Evolutionary conservation across 129 eudicot species (phyloP), one percentile per base, ranked within the genome.

Genomic region (Ambrosia artemisiifolia): DNA sequence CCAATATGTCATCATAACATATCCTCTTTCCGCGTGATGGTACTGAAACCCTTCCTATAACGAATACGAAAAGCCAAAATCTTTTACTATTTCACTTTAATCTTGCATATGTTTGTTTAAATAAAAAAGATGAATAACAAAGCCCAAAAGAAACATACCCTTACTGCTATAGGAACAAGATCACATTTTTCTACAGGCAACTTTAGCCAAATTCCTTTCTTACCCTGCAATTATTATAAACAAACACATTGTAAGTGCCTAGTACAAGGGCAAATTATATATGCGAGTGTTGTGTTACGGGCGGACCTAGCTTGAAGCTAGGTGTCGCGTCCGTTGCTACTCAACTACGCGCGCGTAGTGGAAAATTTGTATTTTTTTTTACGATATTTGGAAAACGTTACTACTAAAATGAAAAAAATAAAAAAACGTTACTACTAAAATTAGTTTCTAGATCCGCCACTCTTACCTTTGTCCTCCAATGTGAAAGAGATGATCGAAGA

Each of bases 191-290:
- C 90, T 11, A 85, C 69, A 17, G 96, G 98, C 47, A 92, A 74
- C 85, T 92, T 92, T 7, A 92, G 88, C 96, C 98, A 92, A 70
- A 92, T 79, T 42, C 96, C 98, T 75, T 92, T 87, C 88, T 89
- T 92, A 11, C 96, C 96, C 98, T 92, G 83, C 76, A 83, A 43
- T 55, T 65, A 46, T 18, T 59, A 35, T 10, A 6, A 60, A 32
- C 11, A 63, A n/a, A 49, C 38, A 56, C 28, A 34, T 60, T 69
- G 42, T 69, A 42, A 75, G 9, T 4, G 19, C 34, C 35, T 8
- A 50, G 2, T 5, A 36, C 11, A 6, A 6, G 17, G 64, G 49
- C 24, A 24, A 40, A 72, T 36, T 2, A 17, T 18, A 24, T 24
- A 24, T 24, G n/a, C n/a, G 28, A 24, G 28, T 24, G 28, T 24